Base-by-base conservation (phyloP, 1,284 basidiomycete species). In the Ustilago curta region DNA sequence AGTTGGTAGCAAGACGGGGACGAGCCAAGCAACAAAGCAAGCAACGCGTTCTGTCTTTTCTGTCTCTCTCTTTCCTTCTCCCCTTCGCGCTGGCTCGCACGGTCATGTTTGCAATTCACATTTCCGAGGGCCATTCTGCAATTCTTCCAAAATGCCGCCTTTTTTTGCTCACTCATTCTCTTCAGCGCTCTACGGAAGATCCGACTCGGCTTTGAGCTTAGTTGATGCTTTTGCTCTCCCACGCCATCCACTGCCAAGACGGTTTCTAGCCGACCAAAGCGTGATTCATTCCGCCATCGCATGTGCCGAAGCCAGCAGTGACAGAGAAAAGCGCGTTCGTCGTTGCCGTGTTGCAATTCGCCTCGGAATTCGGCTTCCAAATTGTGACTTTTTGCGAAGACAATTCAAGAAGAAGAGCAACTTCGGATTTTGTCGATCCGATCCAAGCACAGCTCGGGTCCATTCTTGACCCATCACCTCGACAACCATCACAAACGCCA, bases 41-140 rank as follows among this genome's bases (percentile, higher is more conserved):
- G n/a, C n/a, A n/a, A n/a, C n/a, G 31, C 52, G n/a, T 29, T 53
- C 16, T 44, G 44, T 21, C 47, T 50, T 50, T 37, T 23, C 32
- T 23, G 16, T 43, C 37, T 52, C 23, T 45, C 27, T 23, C 27
- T 40, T 4, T 40, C 39, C 11, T 18, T 27, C 44, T 16, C 23
- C 12, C 44, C 14, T 25, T 11, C 29, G 25, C 47, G 14, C 37
- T 37, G 18, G 43, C 54, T 56, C 54, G 54, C 54, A 47, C 44
- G 44, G 54, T 39, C 54, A 31, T n/a, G n/a, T 37, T 47, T 56
- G 19, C 25, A 12, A 11, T 21, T 49, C 47, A 19, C 47, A 31
- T 49, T 49, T 8, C 29, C 35, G 35, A 37, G 12, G 12, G 35
- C 35, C 35, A 37, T 14, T 16, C 43, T 25, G 12, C 18, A 31